Evolutionary conservation across 371 early-diverging fungal species (phyloP), one percentile per base, ranked within the genome.

Genomic region (Smittium culicis): DNA sequence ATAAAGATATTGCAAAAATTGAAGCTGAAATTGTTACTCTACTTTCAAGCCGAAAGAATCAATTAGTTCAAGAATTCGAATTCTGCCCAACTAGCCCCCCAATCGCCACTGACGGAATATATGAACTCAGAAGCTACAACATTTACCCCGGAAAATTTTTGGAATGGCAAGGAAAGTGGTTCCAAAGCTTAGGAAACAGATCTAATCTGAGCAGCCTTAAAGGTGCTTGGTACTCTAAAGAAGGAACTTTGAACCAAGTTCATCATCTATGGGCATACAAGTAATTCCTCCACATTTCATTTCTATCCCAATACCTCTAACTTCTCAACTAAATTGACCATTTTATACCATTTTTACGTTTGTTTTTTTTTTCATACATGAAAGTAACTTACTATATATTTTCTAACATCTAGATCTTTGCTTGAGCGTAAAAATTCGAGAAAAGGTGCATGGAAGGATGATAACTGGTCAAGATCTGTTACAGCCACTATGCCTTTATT

Each of bases 171-270:
- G 80, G 84, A 32, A 82, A 91, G 73, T 95, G 95, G 93, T 81
- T 85, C 24, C 79, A 83, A 32, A 94, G 94, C 55, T 80, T 95
- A 27, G 90, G 91, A 66, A 91, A 90, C 73, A 82, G 96, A 45
- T 79, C 84, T 31, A 86, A 91, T 73, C 89, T 87, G 73, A 88
- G 88, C 72, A 87, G 88, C 67, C 93, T 93, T 17, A 87, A 93
- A 63, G 96, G 96, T 25, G 96, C 95, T 2, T 95, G 94, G 94
- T 95, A 94, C 74, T 87, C 88, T 61, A 94, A 95, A 75, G 80
- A 94, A 30, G 95, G 95, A 17, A 78, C 82, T 32, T 74, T 95
- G 62, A 89, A 93, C 77, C 83, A 83, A 64, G 95, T 94, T 16
- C 93, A 94, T 71, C 96, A 93, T 68, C 89, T 92, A 85, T 95